A percentile compares a stretch with the other conserved stretches of the same genome.
Evolutionary conservation across 2,329 filamentous ascomycete genomes (phyloP).

Genomic region (Diplodia scrobiculata): DNA sequence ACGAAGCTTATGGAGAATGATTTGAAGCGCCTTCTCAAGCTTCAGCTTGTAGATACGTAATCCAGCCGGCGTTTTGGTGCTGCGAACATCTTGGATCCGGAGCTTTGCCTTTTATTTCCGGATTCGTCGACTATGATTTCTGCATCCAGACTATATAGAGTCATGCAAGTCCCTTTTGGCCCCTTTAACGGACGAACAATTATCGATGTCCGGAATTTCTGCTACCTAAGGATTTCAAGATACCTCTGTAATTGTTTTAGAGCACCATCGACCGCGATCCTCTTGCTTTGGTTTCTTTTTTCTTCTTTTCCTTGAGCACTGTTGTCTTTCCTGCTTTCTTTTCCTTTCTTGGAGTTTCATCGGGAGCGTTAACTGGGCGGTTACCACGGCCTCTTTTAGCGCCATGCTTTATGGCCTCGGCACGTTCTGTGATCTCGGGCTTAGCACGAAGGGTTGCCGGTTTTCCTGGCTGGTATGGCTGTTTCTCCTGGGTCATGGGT

Average conservation of each 20-base stretch:
- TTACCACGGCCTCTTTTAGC: not conserved
- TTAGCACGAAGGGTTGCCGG: slow-evolving; percentile 16
- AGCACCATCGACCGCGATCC: slow-evolving; percentile 3
- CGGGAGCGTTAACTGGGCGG: not conserved
- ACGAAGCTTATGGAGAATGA: slow-evolving; percentile 46
- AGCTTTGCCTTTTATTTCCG: slow-evolving; percentile 24
- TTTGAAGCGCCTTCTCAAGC: slow-evolving; percentile 46
- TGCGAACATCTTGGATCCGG: slow-evolving; percentile 24
- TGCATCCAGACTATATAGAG: slow-evolving; percentile 16
- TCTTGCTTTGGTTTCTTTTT: slow-evolving; percentile 12
- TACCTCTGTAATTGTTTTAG: slow-evolving; percentile 28
- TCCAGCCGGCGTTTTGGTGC: slow-evolving; percentile 23
- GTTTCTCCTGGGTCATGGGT: slow-evolving; percentile 11
- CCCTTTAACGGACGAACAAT: slow-evolving; percentile 19
- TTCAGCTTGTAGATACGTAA: slow-evolving; percentile 31
- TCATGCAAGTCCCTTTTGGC: slow-evolving; percentile 21
- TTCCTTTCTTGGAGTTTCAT: slow-evolving; percentile 11
- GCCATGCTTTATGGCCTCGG: slow-evolving; percentile 19
- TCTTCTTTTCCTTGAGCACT: not conserved
- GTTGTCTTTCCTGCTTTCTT: not conserved
- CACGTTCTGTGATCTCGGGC: slow-evolving; percentile 23
- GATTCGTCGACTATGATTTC: slow-evolving; percentile 18
- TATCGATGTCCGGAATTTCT: slow-evolving; percentile 21
- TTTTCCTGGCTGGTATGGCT: slow-evolving; percentile 16
- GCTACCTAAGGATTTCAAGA: slow-evolving; percentile 25